Percentiles rank a stretch among this genome's conserved stretches.
These are phyloP conservation scores for Coleophoma cylindrospora DNA, from an alignment of 2,329 filamentous ascomycete species.

Conservation along the genomic window DNA sequence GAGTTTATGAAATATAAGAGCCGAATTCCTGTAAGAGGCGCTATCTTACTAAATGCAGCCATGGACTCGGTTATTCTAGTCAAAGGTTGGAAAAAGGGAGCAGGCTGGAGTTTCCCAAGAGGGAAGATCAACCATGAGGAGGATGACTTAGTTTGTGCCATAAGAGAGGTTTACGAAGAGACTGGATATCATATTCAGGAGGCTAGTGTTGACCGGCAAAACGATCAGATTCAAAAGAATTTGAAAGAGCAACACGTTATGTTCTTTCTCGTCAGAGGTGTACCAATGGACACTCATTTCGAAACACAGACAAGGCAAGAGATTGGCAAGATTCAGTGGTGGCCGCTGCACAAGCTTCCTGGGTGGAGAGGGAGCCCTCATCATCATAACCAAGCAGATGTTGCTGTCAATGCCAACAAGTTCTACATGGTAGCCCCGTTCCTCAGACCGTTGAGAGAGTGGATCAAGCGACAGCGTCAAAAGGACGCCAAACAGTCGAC, in stretches of 20 bases:
- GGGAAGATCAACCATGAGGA: constrained; percentile 99
- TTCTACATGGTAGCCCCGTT: constrained; percentile 99
- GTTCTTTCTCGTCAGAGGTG: constrained; percentile 84
- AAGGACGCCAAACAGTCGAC: constrained; percentile 50
- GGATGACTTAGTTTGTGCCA: constrained; percentile 85
- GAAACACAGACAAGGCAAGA: constrained; percentile 91
- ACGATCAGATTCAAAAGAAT: constrained; percentile 81
- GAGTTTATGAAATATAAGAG: constrained; percentile 94
- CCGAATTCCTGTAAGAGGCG: constrained; percentile 86
- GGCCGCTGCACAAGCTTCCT: constrained; percentile 81
- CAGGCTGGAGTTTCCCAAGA: constrained; percentile 93
- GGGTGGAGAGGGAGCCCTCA: constrained; percentile 64
- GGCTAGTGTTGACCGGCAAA: constrained; percentile 67
- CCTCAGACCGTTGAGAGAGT: constrained; percentile 77
- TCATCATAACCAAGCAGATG: constrained; percentile 47
- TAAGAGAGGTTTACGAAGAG: constrained; percentile 93
- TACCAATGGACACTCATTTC: constrained; percentile 83
- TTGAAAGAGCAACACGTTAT: constrained; percentile 92
- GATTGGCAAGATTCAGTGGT: constrained; percentile 97
- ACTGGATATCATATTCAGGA: constrained; percentile 80
- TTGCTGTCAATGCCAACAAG: constrained; percentile 67
- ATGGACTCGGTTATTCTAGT: constrained; percentile 95
- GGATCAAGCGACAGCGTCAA: constrained; percentile 82
- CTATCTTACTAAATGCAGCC: constrained; percentile 85
- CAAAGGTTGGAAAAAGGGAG: constrained; percentile 95